These are phyloP conservation scores for Xylaria scruposa DNA, from an alignment of 495 filamentous ascomycete genomes.

Conservation along the genomic window DNA sequence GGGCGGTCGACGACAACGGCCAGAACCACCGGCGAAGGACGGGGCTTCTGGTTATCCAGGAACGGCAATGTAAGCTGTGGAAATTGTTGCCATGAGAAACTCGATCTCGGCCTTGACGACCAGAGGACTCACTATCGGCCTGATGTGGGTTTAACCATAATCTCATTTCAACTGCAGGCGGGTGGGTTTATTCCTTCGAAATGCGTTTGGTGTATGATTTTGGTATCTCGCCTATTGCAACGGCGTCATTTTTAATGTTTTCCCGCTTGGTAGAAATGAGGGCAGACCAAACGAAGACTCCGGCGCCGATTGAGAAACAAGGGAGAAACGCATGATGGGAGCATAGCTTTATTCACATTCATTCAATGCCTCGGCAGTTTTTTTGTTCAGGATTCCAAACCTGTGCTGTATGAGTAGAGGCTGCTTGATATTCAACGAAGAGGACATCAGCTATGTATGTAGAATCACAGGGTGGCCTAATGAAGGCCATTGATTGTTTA, in stretches of 20 bases:
- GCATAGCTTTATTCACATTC: conserved; percentile 23
- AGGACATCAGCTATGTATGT: conserved; percentile 14
- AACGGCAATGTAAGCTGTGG: conserved; percentile 32
- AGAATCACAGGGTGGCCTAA: conserved; percentile 8
- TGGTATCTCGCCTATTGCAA: not conserved
- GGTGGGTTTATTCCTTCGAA: not conserved
- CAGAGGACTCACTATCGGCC: not conserved
- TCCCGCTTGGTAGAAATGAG: conserved; percentile 2
- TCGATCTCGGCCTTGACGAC: not conserved
- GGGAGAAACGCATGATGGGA: not conserved
- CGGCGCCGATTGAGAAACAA: not conserved
- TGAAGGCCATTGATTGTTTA: not conserved
- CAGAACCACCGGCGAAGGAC: conserved; percentile 42
- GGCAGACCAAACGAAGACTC: not conserved
- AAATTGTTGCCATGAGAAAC: not conserved
- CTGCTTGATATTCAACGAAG: conserved; percentile 10
- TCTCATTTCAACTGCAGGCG: conserved; percentile 1
- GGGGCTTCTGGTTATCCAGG: conserved; percentile 30
- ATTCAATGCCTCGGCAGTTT: conserved; percentile 11
- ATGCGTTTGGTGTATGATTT: conserved; percentile 9
- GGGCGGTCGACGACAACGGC: conserved; percentile 55
- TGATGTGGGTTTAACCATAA: not conserved
- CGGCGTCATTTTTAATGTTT: conserved; percentile 1
- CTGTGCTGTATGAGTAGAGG: conserved; percentile 24
- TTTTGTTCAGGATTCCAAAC: conserved; percentile 16